Evolutionary conservation across 1,139 yeast genomes (phyloP).

Genomic region (Arxiozyma bovina): DNA sequence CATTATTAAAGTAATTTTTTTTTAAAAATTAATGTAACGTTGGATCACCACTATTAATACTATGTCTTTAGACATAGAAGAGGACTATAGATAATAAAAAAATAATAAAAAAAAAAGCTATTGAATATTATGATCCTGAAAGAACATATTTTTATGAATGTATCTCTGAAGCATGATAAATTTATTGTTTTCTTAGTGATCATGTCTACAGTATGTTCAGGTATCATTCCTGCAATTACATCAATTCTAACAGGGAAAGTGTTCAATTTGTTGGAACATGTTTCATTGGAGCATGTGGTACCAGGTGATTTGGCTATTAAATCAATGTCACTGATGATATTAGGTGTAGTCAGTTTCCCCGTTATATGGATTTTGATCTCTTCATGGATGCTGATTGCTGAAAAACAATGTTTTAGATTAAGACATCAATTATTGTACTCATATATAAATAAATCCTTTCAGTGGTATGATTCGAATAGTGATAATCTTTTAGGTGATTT

Average conservation of each 20-base stretch:
- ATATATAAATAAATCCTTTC: conserved; percentile 35
- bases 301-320: conserved; percentile 35
- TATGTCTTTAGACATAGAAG: background rate
- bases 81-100: background rate
- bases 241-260: conserved; percentile 60
- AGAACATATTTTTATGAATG: conserved; percentile 18
- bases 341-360: conserved; percentile 48
- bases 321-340: conserved; percentile 46
- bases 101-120: background rate
- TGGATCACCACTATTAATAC: no score
- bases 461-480: conserved; percentile 53
- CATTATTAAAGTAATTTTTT: no score
- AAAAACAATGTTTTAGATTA: conserved; percentile 53
- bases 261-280: conserved; percentile 43
- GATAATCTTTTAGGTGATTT: conserved; percentile 50
- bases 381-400: conserved; percentile 67
- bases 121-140: background rate
- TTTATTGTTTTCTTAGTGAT: conserved; percentile 21
- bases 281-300: conserved; percentile 33
- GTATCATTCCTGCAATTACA: conserved; percentile 52
- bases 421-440: conserved; percentile 38
- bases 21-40: background rate
- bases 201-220: conserved; percentile 34
- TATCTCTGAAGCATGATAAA: conserved; percentile 21
- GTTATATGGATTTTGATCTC: conserved; percentile 49